Evolutionary conservation across 768 basidiomycete species (phyloP).

Genomic region (Pluteus cervinus): DNA sequence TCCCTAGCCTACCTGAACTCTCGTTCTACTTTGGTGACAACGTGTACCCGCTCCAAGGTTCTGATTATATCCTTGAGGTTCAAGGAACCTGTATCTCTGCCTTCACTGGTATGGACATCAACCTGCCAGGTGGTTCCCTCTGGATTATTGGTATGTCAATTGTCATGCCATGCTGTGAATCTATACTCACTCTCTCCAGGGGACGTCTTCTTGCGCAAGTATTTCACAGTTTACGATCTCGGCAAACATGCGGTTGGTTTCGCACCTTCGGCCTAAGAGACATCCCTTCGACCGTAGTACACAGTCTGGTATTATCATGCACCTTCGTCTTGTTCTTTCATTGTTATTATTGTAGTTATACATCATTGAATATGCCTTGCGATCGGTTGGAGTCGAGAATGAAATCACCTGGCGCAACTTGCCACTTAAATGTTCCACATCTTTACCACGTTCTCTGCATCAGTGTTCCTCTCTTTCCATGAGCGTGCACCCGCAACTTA

Average conservation of each 20-base stretch:
- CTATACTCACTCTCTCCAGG: conserved; percentile 45
- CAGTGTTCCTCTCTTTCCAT: too few relatives aligned
- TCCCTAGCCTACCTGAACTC: conserved; percentile 79
- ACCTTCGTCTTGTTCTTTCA: too few relatives aligned
- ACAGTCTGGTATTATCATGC: too few relatives aligned
- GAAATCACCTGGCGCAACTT: too few relatives aligned
- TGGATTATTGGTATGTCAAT: conserved; percentile 78
- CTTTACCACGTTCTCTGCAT: too few relatives aligned
- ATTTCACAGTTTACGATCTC: conserved; percentile 87
- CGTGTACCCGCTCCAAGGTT: conserved; percentile 70
- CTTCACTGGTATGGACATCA: conserved; percentile 90
- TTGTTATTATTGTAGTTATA: too few relatives aligned
- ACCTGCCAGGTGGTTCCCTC: conserved; percentile 68
- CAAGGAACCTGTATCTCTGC: conserved; percentile 92
- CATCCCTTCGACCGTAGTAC: too few relatives aligned
- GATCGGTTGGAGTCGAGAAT: too few relatives aligned
- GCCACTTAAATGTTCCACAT: too few relatives aligned
- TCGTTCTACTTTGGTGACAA: conserved; percentile 80
- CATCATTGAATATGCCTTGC: too few relatives aligned
- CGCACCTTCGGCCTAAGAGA: conserved; percentile 41
- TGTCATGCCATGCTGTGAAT: conserved; percentile 3
- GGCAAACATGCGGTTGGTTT: conserved; percentile 80
- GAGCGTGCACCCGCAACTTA: too few relatives aligned
- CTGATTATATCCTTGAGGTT: conserved; percentile 87
- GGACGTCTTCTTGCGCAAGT: conserved; percentile 89